Evolutionary conservation across 257 asterid species (phyloP).

Genomic region (Solanum rostratum): DNA sequence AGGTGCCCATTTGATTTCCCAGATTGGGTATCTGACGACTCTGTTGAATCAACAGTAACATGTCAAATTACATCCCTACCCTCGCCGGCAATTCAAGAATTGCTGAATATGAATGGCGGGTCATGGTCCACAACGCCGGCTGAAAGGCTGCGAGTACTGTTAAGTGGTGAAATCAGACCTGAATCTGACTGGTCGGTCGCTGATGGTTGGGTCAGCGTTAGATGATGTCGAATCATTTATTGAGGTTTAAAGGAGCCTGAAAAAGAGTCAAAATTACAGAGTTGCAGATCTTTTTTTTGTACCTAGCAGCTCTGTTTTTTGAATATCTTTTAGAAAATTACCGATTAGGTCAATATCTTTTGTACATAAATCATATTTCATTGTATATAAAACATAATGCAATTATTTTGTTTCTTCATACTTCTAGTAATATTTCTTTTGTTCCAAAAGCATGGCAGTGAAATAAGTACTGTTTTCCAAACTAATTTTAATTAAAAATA

Average conservation of each 20-base stretch:
- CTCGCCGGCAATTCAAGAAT: slow-evolving; percentile 13
- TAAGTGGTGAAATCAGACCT: slow-evolving; percentile 12
- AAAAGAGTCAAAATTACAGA: slow-evolving; percentile 1
- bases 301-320: not conserved
- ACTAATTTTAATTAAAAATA: not conserved
- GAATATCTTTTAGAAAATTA: not conserved
- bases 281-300: slow-evolving; percentile 2
- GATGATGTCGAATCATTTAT: slow-evolving; percentile 27
- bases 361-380: not conserved
- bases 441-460: not conserved
- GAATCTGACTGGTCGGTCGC: slow-evolving; percentile 35
- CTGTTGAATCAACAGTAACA: slow-evolving; percentile 9
- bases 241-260: not conserved
- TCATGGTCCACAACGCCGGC: slow-evolving; percentile 19
- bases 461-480: not conserved
- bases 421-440: not conserved
- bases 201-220: slow-evolving; percentile 58
- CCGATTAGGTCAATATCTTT: not conserved
- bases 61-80: slow-evolving; percentile 32
- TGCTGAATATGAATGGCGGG: slow-evolving; percentile 5
- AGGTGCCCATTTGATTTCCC: slow-evolving; percentile 67
- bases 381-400: not conserved
- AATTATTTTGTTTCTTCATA: not conserved
- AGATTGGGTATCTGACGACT: slow-evolving; percentile 36
- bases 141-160: slow-evolving; percentile 30